A percentile compares a stretch with the other conserved stretches of the same genome.
These are phyloP conservation scores for Erucastrum elatum DNA, from an alignment of 345 rosid species.

Conservation along the genomic window DNA sequence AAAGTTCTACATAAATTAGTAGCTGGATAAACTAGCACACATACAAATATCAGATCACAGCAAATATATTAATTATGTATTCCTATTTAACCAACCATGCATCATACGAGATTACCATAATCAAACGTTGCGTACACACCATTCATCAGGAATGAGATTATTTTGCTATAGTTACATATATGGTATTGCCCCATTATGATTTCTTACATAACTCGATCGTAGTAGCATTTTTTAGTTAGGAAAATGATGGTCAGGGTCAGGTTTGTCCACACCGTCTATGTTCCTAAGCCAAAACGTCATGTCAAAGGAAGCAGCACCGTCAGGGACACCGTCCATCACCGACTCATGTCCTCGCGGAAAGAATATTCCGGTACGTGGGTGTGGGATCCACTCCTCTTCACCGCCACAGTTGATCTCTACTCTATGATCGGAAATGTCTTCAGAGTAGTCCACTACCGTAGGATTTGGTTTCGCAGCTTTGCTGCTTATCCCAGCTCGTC, in stretches of 20 bases:
- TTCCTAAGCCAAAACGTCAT: conserved; percentile 56
- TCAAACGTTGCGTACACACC: background rate
- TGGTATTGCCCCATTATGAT: background rate
- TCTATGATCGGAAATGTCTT: conserved; percentile 16
- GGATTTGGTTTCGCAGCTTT: conserved; percentile 30
- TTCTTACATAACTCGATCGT: background rate
- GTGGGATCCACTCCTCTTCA: conserved; percentile 57
- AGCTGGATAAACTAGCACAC: background rate
- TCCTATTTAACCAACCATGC: background rate
- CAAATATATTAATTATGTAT: background rate
- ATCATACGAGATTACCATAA: background rate
- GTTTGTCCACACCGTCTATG: conserved; percentile 53
- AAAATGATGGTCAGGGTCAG: conserved; percentile 34
- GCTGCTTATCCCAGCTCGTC: conserved; percentile 22
- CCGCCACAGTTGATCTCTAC: background rate
- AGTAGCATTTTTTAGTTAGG: background rate
- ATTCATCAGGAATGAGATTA: conserved; percentile 2
- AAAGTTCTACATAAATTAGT: background rate
- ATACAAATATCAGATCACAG: background rate
- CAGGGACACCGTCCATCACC: conserved; percentile 64
- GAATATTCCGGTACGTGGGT: conserved; percentile 69
- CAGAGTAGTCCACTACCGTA: conserved; percentile 9
- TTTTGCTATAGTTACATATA: background rate
- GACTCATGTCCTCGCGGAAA: conserved; percentile 56
- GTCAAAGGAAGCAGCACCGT: conserved; percentile 48